Evolutionary conservation across 371 early-diverging fungal species (phyloP), one percentile per base, ranked within the genome.

Genomic region (Mortierella sp.): DNA sequence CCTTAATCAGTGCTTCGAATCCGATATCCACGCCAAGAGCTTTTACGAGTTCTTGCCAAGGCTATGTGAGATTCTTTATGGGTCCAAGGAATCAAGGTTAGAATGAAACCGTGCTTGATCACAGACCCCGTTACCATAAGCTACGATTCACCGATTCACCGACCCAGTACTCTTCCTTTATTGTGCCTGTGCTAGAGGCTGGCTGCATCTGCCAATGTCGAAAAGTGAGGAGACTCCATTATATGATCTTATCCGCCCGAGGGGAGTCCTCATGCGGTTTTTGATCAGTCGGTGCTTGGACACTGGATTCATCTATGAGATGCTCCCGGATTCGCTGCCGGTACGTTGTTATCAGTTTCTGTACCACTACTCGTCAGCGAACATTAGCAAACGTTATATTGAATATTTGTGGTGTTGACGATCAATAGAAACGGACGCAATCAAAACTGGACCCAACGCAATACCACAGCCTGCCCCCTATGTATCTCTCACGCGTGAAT

Each of bases 81-180:
- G 76, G 19, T 76, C 76, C 37, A 69, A 61, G 46, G 76, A 76
- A 54, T 69, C 76, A 50, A 50, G 70, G 76, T n/a, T 76, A 76
- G 37, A 23, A 50, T 21, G 43, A 14, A 23, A 12, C 27, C 27
- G 8, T 30, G 9, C 50, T 23, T 27, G 17, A 9, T 6, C 5
- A 30, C 12, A 8, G 17, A 30, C 9, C 26, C 12, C 6, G 19
- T 11, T 21, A 21, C 12, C 2, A 24, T 44, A 19, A 2, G 44
- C 21, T 21, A 0, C 44, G 44, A 44, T 5, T 19, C 4, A 21
- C 19, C 6, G 19, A 44, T 44, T 14, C 21, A 8, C 9, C 19
- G 17, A 19, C 17, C 4, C 44, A 39, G 21, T 19, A 19, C 8
- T 21, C 9, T 44, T 19, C n/a, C n/a, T n/a, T n/a, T n/a, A n/a